phyloP scores from a whole-genome alignment of 257 asterid species.

The Euphrasia confusa region DNA sequence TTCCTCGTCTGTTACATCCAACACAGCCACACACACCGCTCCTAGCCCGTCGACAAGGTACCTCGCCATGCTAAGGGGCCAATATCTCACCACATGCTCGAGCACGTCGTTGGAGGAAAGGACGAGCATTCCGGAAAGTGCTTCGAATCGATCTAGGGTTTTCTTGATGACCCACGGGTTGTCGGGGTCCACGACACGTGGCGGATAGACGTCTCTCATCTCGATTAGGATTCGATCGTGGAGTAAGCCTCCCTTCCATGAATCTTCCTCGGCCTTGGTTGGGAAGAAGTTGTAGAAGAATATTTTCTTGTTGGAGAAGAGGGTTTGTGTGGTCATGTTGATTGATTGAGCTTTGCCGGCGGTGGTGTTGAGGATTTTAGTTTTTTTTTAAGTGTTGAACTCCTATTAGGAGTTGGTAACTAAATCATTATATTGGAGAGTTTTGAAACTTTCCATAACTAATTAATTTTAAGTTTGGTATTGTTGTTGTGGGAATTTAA shows the following conservation, averaged over 20 bases:
- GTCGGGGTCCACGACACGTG: neutral
- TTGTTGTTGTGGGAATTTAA: too few relatives aligned
- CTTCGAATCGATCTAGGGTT: slow-evolving; percentile 6
- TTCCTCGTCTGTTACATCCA: slow-evolving; percentile 39
- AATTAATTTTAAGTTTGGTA: too few relatives aligned
- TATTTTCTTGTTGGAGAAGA: slow-evolving; percentile 8
- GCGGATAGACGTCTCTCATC: slow-evolving; percentile 17
- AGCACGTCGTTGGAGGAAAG: slow-evolving; percentile 23
- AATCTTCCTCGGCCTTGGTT: slow-evolving; percentile 9
- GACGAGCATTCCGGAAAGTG: slow-evolving; percentile 13
- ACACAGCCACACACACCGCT: slow-evolving; percentile 20
- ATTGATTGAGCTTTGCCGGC: too few relatives aligned
- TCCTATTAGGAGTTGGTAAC: too few relatives aligned
- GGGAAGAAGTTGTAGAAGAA: slow-evolving; percentile 21
- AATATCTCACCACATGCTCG: slow-evolving; percentile 32
- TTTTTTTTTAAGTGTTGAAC: neutral
- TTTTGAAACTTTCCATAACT: too few relatives aligned
- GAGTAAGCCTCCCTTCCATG: neutral
- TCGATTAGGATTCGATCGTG: neutral
- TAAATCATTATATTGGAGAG: too few relatives aligned
- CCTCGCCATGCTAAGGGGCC: slow-evolving; percentile 28
- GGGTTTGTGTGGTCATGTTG: neutral
- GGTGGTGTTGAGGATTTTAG: too few relatives aligned
- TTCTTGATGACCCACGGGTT: slow-evolving; percentile 17
- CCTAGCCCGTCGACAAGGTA: slow-evolving; percentile 24